Evolutionary conservation across 1,284 basidiomycete species (phyloP), one percentile per base, ranked within the genome.

Genomic region (Ganoderma sinense): DNA sequence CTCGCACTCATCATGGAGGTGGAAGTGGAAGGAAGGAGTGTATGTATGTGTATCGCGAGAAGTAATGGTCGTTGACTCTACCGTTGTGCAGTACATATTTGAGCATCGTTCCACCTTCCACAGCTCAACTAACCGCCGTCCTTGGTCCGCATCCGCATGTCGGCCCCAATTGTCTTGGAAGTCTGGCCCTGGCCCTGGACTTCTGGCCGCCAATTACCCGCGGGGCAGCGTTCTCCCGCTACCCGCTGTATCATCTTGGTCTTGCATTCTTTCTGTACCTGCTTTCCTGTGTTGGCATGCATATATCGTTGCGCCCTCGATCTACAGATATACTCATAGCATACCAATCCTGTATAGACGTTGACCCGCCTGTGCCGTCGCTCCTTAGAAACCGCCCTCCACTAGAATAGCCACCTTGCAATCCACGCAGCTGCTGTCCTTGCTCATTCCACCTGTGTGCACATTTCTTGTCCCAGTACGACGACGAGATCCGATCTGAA

Each of bases 401-500:
- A 31, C 62, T 66, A 66, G 53, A 55, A 31, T 53, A 53, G 10
- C n/a, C 10, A 14, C 64, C 43, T 68, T 67, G 69, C 67, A 68
- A 73, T 73, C 69, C 14, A 68, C 48, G 71, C 69, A 69, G 62
- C 64, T 45, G 68, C 68, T 20, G 68, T 68, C 71, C 13, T 70
- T 72, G 39, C 59, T 61, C 59, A 26, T 8, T 29, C 58, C 5
- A 36, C 33, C 48, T 33, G 62, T 39, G 29, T 39, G 36, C 6
- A 39, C 48, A 39, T 39, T 20, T 14, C 23, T n/a, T 29, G 23
- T 13, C 11, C 26, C 29, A 39, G 36, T 11, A 39, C 11, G 36
- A 10, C 36, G 36, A 39, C 11, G 36, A 39, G 11, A 39, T 18
- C 55, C 5, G 31, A 43, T 11, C 7, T 16, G 14, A 26, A 53